phyloP scores from a whole-genome alignment of 2,329 filamentous ascomycete species.

The Aureobasidium sp. region DNA sequence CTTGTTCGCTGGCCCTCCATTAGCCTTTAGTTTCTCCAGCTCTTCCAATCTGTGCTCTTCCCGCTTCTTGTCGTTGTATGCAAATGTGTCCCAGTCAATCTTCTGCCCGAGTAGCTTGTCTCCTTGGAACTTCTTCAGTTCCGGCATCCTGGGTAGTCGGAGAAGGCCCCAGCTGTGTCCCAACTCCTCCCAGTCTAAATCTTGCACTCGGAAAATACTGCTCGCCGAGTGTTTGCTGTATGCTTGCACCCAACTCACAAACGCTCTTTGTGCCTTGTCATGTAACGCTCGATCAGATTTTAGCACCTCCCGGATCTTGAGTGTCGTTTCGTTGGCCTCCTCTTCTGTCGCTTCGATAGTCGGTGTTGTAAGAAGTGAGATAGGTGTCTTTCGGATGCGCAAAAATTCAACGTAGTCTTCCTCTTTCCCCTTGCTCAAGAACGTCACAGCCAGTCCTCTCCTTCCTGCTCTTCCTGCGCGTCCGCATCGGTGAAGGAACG shows the following conservation, averaged over 20 bases:
- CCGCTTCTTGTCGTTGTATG: constrained; percentile 40
- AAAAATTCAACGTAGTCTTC: constrained; percentile 87
- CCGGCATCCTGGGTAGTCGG: constrained; percentile 87
- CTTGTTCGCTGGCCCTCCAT: constrained; percentile 19
- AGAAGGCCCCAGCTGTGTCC: constrained; percentile 81
- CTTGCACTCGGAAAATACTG: constrained; percentile 78
- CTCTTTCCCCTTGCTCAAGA: constrained; percentile 78
- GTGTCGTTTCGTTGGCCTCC: constrained; percentile 53
- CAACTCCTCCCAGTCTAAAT: constrained; percentile 79
- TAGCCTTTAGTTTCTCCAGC: constrained; percentile 22
- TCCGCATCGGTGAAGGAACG: constrained; percentile 61
- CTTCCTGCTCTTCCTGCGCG: constrained; percentile 57
- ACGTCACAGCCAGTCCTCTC: constrained; percentile 74
- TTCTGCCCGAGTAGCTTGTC: constrained; percentile 36
- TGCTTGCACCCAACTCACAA: constrained; percentile 87
- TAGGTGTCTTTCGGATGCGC: constrained; percentile 78
- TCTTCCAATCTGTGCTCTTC: constrained; percentile 38
- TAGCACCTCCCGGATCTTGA: constrained; percentile 56
- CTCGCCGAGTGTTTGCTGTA: constrained; percentile 87
- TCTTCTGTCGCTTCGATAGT: constrained; percentile 45
- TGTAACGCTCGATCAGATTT: constrained; percentile 60
- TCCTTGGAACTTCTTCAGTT: constrained; percentile 47
- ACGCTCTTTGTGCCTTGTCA: constrained; percentile 84
- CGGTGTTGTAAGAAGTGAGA: constrained; percentile 52
- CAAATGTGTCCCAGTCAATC: constrained; percentile 33